phyloP scores from a whole-genome alignment of 805 yeast species.

The Yarrowia hollandica region DNA sequence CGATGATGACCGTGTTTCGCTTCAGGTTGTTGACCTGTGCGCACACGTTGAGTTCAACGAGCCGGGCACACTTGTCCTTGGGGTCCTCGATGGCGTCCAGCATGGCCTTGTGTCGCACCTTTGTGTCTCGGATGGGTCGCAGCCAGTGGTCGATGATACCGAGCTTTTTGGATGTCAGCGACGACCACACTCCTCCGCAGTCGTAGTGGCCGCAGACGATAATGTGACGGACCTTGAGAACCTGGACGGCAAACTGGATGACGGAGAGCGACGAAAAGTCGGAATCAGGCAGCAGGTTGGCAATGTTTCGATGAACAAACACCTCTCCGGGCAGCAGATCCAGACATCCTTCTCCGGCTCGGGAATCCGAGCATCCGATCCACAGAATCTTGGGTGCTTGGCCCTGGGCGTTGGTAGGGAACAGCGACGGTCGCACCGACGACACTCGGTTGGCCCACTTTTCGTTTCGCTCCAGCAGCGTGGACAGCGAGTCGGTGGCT shows the following conservation, averaged over 20 bases:
- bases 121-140: constrained; percentile 61
- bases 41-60: constrained; percentile 75
- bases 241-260: constrained; percentile 84
- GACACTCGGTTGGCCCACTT: constrained; percentile 51
- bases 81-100: constrained; percentile 54
- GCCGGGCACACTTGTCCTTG: constrained; percentile 55
- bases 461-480: constrained; percentile 45
- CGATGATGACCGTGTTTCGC: constrained; percentile 63
- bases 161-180: constrained; percentile 60
- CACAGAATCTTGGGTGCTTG: constrained; percentile 92
- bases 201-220: constrained; percentile 92
- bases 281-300: constrained; percentile 65
- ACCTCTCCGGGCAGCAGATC: constrained; percentile 88
- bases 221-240: constrained; percentile 74
- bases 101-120: constrained; percentile 57
- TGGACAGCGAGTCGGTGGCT: constrained; percentile 41
- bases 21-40: constrained; percentile 67
- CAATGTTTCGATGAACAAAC: constrained; percentile 85
- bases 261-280: constrained; percentile 78
- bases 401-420: constrained; percentile 70
- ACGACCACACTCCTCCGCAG: constrained; percentile 91
- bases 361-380: constrained; percentile 93
- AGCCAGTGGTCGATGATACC: constrained; percentile 76
- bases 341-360: constrained; percentile 77
- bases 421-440: constrained; percentile 55